Conservation (phyloP, 768 basidiomycete species). For the Suillus paluster region DNA sequence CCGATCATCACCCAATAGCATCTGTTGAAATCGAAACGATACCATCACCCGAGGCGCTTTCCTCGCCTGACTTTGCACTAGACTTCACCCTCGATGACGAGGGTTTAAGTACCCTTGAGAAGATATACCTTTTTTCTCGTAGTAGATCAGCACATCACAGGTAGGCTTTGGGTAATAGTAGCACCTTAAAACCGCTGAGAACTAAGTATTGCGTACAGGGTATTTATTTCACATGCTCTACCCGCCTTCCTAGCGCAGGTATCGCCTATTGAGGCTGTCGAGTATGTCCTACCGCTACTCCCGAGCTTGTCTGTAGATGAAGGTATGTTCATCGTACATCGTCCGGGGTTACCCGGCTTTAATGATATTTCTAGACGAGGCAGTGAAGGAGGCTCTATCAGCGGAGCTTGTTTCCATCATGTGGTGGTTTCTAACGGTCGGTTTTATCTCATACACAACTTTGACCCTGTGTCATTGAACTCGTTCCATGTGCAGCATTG, state of each 20-base stretch:
- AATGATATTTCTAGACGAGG: constrained; percentile 61
- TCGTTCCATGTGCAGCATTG: constrained; percentile 55
- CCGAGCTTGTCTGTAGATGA: constrained; percentile 84
- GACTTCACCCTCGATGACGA: constrained; percentile 72
- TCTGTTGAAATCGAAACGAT: constrained; percentile 33
- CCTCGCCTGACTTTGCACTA: constrained; percentile 33
- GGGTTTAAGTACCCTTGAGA: constrained; percentile 81
- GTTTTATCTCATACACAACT: constrained; percentile 14
- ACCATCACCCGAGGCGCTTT: constrained; percentile 30
- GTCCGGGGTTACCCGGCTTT: constrained; percentile 9
- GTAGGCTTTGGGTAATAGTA: constrained; percentile 37
- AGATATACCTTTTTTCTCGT: constrained; percentile 87
- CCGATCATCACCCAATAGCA: constrained; percentile 25
- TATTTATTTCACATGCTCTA: constrained; percentile 85
- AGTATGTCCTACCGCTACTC: constrained; percentile 93
- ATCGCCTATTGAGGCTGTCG: constrained; percentile 84
- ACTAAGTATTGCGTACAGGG: constrained; percentile 39
- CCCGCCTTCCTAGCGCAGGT: constrained; percentile 79
- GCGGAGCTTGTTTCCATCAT: constrained; percentile 79
- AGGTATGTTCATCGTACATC: constrained; percentile 49
- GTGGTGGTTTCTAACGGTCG: constrained; percentile 90
- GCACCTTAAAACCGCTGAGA: background rate
- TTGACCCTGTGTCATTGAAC: constrained; percentile 11
- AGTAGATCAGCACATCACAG: constrained; percentile 71
- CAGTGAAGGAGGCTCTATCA: constrained; percentile 87